Conservation (phyloP, 1,139 yeast species). For the Geotrichum siamense region DNA sequence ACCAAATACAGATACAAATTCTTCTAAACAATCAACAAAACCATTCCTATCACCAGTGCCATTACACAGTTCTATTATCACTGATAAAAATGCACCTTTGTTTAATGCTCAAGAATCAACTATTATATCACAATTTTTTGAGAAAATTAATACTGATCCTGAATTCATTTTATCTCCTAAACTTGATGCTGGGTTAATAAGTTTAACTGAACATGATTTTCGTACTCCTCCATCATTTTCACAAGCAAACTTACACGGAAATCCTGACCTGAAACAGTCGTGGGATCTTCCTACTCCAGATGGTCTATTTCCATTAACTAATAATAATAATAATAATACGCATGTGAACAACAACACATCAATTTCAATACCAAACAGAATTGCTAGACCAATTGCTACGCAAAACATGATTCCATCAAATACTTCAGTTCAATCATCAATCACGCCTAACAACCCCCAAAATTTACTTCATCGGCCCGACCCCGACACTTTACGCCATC, state of each 20-base stretch:
- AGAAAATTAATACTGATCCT: constrained; percentile 35
- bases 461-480: not conserved
- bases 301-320: constrained; percentile 5
- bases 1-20: no score
- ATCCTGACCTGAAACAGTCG: not conserved
- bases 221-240: constrained; percentile 10
- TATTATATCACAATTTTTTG: constrained; percentile 35
- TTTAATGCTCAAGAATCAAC: constrained; percentile 34
- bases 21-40: not conserved
- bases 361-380: not conserved
- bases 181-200: constrained; percentile 17
- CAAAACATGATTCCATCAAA: not conserved
- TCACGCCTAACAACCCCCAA: not conserved
- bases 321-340: no score
- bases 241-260: not conserved
- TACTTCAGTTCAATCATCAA: not conserved
- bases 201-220: constrained; percentile 7
- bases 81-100: constrained; percentile 22
- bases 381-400: not conserved
- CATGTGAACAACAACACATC: not conserved
- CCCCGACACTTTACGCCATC: constrained; percentile 5
- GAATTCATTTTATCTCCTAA: constrained; percentile 33
- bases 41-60: not conserved
- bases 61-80: not conserved
- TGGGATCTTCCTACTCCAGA: constrained; percentile 14